These are phyloP conservation scores for Brasilioporus rufonigricans DNA, from an alignment of 768 basidiomycete genomes.

Conservation along the genomic window DNA sequence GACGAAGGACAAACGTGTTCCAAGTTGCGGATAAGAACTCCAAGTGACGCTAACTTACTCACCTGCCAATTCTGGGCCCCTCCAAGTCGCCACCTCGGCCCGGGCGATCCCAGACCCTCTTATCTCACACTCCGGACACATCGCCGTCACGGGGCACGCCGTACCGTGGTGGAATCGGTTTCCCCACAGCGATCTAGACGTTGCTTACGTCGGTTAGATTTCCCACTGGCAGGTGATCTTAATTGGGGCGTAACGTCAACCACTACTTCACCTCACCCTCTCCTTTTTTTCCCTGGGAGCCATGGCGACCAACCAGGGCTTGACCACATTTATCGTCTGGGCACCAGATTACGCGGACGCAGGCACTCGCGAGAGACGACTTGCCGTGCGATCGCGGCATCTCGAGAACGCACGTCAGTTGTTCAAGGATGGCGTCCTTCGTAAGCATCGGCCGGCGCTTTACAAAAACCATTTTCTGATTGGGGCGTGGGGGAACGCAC, in stretches of 20 bases:
- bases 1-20: neutral
- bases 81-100: neutral
- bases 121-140: neutral
- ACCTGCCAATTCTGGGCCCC: slow-evolving; percentile 10
- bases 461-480: slow-evolving; percentile 8
- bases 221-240: neutral
- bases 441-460: slow-evolving; percentile 36
- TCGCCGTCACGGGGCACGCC: neutral
- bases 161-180: no score
- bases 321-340: slow-evolving; percentile 50
- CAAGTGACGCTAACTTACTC: neutral
- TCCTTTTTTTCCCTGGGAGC: neutral
- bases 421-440: slow-evolving; percentile 42
- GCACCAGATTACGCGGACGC: slow-evolving; percentile 64
- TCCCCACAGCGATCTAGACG: no score
- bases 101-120: slow-evolving; percentile 4
- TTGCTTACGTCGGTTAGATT: no score
- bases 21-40: neutral
- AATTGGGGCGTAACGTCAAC: neutral
- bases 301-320: slow-evolving; percentile 19
- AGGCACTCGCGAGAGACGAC: slow-evolving; percentile 50
- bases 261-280: neutral
- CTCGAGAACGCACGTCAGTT: slow-evolving; percentile 40
- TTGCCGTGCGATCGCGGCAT: slow-evolving; percentile 52
- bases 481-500: neutral